phyloP scores from a whole-genome alignment of 2,329 filamentous ascomycete genomes.

The Scedosporium aurantiacum region DNA sequence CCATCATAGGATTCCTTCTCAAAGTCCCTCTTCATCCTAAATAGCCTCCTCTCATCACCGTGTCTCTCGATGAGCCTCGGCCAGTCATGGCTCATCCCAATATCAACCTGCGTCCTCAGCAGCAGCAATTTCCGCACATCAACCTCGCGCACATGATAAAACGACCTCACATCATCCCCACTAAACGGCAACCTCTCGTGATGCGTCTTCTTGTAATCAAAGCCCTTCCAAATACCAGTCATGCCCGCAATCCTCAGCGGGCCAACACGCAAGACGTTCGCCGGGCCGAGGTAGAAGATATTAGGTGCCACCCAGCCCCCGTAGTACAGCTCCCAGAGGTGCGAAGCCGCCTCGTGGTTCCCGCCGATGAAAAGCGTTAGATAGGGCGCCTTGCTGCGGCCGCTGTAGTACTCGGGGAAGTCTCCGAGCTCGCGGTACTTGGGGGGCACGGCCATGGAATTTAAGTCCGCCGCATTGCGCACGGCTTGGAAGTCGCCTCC shows the following conservation, averaged over 20 bases:
- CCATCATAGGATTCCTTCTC: conserved; percentile 64
- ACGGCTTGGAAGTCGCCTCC: conserved; percentile 89
- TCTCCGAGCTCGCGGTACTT: conserved; percentile 87
- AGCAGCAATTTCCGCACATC: conserved; percentile 86
- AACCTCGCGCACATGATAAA: conserved; percentile 83
- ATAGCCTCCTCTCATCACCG: conserved; percentile 60
- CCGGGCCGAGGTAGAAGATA: conserved; percentile 93
- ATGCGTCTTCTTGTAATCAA: conserved; percentile 75
- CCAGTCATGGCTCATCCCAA: conserved; percentile 95
- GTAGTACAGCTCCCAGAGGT: conserved; percentile 88
- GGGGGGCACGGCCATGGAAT: conserved; percentile 75
- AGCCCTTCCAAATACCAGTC: conserved; percentile 91
- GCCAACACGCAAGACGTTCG: conserved; percentile 76
- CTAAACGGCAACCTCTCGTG: conserved; percentile 80
- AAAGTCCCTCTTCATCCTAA: conserved; percentile 64
- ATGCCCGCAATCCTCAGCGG: conserved; percentile 79
- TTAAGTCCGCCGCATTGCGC: conserved; percentile 78
- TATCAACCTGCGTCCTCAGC: conserved; percentile 75
- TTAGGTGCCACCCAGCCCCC: conserved; percentile 95
- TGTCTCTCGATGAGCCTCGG: conserved; percentile 70
- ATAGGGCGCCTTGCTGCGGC: conserved; percentile 65
- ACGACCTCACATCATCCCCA: conserved; percentile 60
- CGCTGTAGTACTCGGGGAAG: conserved; percentile 90
- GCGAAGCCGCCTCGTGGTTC: conserved; percentile 88
- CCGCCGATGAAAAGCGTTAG: conserved; percentile 87